Percentiles rank a stretch among this genome's conserved stretches.
phyloP scores from a whole-genome alignment of 1,284 basidiomycete genomes.

The Farysia itapuensis region DNA sequence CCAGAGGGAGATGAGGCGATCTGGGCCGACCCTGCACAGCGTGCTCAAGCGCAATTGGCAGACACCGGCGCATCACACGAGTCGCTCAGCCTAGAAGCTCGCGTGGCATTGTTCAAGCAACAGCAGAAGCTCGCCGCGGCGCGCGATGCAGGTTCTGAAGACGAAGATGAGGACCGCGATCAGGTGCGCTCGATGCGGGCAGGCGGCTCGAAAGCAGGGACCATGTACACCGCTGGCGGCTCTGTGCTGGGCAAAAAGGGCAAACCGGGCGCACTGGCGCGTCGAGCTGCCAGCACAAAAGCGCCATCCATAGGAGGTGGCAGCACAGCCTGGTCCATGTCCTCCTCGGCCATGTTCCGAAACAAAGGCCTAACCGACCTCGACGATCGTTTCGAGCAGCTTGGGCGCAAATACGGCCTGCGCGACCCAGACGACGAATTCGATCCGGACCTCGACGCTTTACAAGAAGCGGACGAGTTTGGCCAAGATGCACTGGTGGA shows the following conservation, averaged over 20 bases:
- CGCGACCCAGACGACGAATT: constrained; percentile 66
- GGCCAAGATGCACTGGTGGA: too few species aligned
- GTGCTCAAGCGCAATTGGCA: constrained; percentile 34
- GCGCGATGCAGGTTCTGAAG: constrained; percentile 2
- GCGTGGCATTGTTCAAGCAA: constrained; percentile 56
- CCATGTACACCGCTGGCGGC: constrained; percentile 32
- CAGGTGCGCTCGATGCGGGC: constrained; percentile 33
- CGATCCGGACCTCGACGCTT: constrained; percentile 72
- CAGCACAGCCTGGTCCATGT: constrained; percentile 68
- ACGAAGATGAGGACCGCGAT: constrained; percentile 41
- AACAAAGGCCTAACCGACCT: constrained; percentile 84
- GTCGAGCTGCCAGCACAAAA: constrained; percentile 46
- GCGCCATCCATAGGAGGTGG: constrained; percentile 48
- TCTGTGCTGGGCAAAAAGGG: constrained; percentile 44
- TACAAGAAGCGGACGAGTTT: constrained; percentile 66
- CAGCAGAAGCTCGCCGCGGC: constrained; percentile 7
- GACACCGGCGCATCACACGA: constrained; percentile 32
- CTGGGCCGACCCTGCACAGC: constrained; percentile 39
- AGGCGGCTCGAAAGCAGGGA: constrained; percentile 13
- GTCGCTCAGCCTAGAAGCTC: constrained; percentile 45
- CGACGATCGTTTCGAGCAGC: constrained; percentile 92
- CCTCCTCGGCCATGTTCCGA: constrained; percentile 90
- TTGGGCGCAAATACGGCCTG: constrained; percentile 61
- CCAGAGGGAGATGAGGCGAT: constrained; percentile 55
- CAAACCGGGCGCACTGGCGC: constrained; percentile 49